These are phyloP conservation scores for Colletotrichum coccodes DNA, from an alignment of 2,329 filamentous ascomycete species.

Conservation along the genomic window DNA sequence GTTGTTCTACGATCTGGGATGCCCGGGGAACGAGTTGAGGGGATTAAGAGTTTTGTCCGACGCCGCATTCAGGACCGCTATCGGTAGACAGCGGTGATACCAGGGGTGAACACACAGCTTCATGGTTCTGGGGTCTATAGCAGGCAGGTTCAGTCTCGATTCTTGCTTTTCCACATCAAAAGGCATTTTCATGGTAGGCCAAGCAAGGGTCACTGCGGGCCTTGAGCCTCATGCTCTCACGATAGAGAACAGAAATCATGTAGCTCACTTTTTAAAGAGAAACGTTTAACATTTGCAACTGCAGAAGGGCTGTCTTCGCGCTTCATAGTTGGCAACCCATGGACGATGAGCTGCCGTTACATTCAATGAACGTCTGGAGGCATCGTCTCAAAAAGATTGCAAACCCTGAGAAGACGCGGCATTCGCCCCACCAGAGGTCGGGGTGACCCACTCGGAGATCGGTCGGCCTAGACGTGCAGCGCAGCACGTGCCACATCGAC, in stretches of 20 bases:
- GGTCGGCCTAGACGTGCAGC: background rate
- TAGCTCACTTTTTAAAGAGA: slow-evolving; percentile 11
- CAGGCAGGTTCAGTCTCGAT: slow-evolving; percentile 7
- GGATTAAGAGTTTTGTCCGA: slow-evolving; percentile 9
- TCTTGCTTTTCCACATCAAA: slow-evolving; percentile 5
- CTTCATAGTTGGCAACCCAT: background rate
- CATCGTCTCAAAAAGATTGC: background rate
- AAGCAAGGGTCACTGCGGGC: slow-evolving; percentile 19
- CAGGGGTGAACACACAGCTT: background rate
- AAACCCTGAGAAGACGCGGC: slow-evolving; percentile 6
- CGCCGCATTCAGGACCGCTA: slow-evolving; percentile 4
- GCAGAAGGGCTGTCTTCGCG: background rate
- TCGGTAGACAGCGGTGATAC: slow-evolving; percentile 3
- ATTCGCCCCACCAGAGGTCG: background rate
- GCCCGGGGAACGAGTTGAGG: background rate
- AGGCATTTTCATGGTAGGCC: slow-evolving; percentile 23
- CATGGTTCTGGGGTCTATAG: background rate
- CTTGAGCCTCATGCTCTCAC: background rate
- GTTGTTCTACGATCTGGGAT: slow-evolving; percentile 6
- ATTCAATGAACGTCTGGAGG: no score
- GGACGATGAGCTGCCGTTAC: background rate
- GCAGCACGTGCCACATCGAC: slow-evolving; percentile 14
- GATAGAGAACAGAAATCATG: slow-evolving; percentile 24
- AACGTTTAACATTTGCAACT: background rate
- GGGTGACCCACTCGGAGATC: slow-evolving; percentile 14